These are phyloP conservation scores for Cytospora piceae DNA, from an alignment of 2,329 filamentous ascomycete species.

Conservation along the genomic window DNA sequence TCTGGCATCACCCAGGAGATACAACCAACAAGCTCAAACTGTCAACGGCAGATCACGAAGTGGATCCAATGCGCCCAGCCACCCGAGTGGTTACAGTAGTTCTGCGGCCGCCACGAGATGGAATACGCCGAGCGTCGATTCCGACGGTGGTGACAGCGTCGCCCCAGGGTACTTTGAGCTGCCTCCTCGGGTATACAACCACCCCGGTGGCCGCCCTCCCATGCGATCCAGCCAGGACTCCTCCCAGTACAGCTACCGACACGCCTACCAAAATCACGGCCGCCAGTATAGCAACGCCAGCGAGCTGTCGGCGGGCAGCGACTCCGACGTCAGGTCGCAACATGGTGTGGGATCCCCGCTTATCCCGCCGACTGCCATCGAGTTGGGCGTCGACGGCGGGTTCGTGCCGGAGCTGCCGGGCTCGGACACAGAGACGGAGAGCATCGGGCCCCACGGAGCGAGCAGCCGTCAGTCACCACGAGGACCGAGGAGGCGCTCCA, in stretches of 20 bases:
- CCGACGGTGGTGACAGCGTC: slow-evolving; percentile 30
- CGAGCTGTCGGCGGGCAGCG: slow-evolving; percentile 44
- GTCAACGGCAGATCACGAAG: slow-evolving; percentile 31
- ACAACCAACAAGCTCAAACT: slow-evolving; percentile 27
- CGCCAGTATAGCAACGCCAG: slow-evolving; percentile 51
- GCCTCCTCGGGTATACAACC: slow-evolving; percentile 27
- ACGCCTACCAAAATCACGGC: slow-evolving; percentile 39
- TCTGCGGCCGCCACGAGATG: slow-evolving; percentile 23
- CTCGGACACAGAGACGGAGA: slow-evolving; percentile 34
- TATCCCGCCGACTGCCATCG: slow-evolving; percentile 37
- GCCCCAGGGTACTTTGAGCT: slow-evolving; percentile 33
- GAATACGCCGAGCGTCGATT: slow-evolving; percentile 38
- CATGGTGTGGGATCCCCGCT: slow-evolving; percentile 32
- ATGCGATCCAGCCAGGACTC: slow-evolving; percentile 45
- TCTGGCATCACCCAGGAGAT: slow-evolving; percentile 34
- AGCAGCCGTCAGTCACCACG: slow-evolving; percentile 31
- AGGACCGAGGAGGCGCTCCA: slow-evolving; percentile 8
- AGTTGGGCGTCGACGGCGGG: slow-evolving; percentile 43
- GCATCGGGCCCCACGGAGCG: slow-evolving; percentile 18
- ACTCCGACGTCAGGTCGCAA: slow-evolving; percentile 32
- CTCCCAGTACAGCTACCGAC: slow-evolving; percentile 36
- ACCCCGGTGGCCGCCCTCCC: slow-evolving; percentile 31
- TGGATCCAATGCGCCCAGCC: slow-evolving; percentile 31
- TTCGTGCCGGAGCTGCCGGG: slow-evolving; percentile 45
- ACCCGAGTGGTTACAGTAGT: slow-evolving; percentile 29